Percentiles rank a stretch among this genome's conserved stretches.
Conservation (phyloP, 208 protist species). For the Trypanosoma lewisi region DNA sequence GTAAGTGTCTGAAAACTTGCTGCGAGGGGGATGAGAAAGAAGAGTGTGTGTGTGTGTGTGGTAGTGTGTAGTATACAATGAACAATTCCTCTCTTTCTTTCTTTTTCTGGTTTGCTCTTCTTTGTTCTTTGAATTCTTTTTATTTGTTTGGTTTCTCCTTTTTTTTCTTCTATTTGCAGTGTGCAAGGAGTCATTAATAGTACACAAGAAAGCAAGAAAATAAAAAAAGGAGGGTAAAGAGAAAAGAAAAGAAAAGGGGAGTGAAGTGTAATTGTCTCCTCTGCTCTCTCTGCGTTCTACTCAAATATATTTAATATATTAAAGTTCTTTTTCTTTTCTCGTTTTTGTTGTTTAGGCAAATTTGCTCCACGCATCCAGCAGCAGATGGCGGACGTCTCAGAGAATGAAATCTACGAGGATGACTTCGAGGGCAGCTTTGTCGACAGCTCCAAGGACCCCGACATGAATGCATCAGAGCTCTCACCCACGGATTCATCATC, state of each 20-base stretch:
- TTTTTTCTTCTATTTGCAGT: constrained; percentile 1
- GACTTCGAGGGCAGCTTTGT: constrained; percentile 25
- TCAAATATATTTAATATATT: too few species aligned
- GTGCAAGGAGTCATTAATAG: background rate
- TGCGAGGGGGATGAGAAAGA: background rate
- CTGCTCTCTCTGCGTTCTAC: too few species aligned
- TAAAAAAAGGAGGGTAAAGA: background rate
- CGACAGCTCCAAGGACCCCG: background rate
- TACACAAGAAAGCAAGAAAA: background rate
- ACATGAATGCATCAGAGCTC: background rate
- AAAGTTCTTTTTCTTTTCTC: background rate
- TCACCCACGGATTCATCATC: too few species aligned
- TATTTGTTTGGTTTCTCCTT: background rate
- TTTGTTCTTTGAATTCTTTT: constrained; percentile 8
- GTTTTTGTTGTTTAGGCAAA: background rate
- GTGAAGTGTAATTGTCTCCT: too few species aligned
- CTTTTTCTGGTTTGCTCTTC: constrained; percentile 4
- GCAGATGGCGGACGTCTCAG: constrained; percentile 13
- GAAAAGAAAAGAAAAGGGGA: too few species aligned
- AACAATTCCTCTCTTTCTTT: too few species aligned
- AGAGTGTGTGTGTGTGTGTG: background rate
- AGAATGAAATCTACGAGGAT: constrained; percentile 19
- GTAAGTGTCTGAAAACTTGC: background rate
- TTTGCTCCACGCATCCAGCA: background rate
- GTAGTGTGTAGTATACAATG: too few species aligned